These are phyloP conservation scores for Fusarium mexicanum DNA, from an alignment of 2,329 filamentous ascomycete species.

Conservation along the genomic window DNA sequence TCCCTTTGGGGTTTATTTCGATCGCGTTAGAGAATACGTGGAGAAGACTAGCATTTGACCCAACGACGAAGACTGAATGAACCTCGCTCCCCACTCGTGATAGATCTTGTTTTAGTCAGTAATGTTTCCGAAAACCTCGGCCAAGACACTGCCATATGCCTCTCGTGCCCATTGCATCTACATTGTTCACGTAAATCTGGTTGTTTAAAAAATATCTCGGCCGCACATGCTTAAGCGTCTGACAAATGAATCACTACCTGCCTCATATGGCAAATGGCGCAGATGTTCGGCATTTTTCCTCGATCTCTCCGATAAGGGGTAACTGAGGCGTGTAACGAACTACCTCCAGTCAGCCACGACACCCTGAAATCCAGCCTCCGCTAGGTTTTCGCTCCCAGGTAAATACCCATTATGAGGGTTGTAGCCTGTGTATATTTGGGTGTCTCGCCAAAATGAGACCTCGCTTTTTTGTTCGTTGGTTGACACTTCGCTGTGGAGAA, in stretches of 20 bases:
- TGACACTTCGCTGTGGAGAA: background rate
- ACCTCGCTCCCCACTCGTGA: slow-evolving; percentile 10
- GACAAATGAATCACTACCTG: background rate
- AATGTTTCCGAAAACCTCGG: slow-evolving; percentile 18
- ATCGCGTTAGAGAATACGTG: slow-evolving; percentile 1
- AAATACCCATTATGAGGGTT: background rate
- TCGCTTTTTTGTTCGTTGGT: background rate
- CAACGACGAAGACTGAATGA: background rate
- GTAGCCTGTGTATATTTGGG: background rate
- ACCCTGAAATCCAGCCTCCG: background rate
- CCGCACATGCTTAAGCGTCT: slow-evolving; percentile 2
- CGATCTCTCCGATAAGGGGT: background rate
- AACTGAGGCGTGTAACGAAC: background rate
- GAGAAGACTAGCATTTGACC: background rate
- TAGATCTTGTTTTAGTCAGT: background rate
- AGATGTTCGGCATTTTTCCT: background rate
- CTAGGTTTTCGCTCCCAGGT: background rate
- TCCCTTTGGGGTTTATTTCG: background rate
- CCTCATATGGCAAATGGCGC: background rate
- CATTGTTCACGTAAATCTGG: background rate
- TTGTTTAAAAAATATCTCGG: background rate
- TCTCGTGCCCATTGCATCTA: background rate
- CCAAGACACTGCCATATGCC: background rate
- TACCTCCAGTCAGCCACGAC: background rate
- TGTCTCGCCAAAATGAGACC: background rate